These are phyloP conservation scores for Claviceps sp. DNA, from an alignment of 2,329 filamentous ascomycete genomes.

Conservation along the genomic window DNA sequence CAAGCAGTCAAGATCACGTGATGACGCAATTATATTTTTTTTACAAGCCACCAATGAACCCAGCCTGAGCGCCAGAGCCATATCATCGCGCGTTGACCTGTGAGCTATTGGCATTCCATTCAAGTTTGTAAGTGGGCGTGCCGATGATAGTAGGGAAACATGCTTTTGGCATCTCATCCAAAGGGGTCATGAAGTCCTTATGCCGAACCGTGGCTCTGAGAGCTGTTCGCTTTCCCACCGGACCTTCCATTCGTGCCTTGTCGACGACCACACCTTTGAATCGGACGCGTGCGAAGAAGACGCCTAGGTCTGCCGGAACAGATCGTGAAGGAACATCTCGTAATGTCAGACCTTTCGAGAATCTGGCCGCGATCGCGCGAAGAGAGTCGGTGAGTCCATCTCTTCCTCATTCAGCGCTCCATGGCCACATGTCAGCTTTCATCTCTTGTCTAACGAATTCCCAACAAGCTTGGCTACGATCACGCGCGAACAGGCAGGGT, in stretches of 20 bases:
- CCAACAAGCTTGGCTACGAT: conserved; percentile 17
- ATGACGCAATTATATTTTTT: background rate
- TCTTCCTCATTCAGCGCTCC: background rate
- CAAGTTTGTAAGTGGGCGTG: no score
- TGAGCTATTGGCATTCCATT: background rate
- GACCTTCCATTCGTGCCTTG: conserved; percentile 10
- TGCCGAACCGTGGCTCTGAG: conserved; percentile 14
- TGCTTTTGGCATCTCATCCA: background rate
- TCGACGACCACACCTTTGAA: conserved; percentile 13
- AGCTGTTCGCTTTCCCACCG: conserved; percentile 9
- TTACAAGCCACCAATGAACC: background rate
- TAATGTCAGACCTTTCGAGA: conserved; percentile 3
- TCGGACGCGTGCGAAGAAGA: background rate
- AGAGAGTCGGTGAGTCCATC: conserved; percentile 14
- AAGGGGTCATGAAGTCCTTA: conserved; percentile 18
- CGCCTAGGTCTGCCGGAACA: background rate
- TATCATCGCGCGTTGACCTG: background rate
- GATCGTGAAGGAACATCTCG: background rate
- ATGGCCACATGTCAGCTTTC: no score
- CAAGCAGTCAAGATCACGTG: background rate
- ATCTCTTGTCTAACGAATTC: background rate
- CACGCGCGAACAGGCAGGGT: conserved; percentile 22
- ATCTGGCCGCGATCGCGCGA: conserved; percentile 7
- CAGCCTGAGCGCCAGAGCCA: background rate
- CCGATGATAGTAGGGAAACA: conserved; percentile 2